Conservation (phyloP, 1,284 basidiomycete species). For the Tausonia pullulans region DNA sequence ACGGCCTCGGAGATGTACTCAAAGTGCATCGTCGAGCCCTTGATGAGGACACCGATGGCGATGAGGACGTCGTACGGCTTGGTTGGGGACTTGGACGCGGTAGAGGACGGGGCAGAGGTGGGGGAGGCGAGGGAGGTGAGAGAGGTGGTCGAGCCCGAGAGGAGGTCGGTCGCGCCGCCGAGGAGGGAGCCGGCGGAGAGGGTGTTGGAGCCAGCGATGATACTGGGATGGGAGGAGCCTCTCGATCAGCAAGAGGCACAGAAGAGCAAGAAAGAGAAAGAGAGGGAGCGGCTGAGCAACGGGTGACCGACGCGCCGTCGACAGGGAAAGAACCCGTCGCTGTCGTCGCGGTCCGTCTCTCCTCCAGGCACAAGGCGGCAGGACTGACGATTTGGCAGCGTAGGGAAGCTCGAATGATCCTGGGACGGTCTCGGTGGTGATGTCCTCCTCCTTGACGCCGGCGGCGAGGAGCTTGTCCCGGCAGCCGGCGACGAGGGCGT, state of each 20-base stretch:
- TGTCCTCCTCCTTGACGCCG: slow-evolving; percentile 82
- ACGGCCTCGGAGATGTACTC: slow-evolving; percentile 96
- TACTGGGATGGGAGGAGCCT: slow-evolving; percentile 18
- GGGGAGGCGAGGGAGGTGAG: slow-evolving; percentile 27
- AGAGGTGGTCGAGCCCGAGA: slow-evolving; percentile 43
- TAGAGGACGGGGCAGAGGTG: slow-evolving; percentile 34
- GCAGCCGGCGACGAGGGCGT: slow-evolving; percentile 66
- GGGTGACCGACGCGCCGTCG: neutral
- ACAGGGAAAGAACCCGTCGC: neutral
- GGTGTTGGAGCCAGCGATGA: slow-evolving; percentile 35
- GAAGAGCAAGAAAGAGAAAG: neutral
- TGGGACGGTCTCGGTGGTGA: slow-evolving; percentile 81
- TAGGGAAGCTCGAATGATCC: slow-evolving; percentile 90
- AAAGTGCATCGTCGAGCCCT: slow-evolving; percentile 94
- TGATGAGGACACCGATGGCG: slow-evolving; percentile 94
- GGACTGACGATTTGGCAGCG: slow-evolving; percentile 56
- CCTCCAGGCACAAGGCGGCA: neutral
- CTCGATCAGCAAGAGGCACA: neutral
- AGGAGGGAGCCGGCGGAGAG: slow-evolving; percentile 34
- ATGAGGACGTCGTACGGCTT: slow-evolving; percentile 87
- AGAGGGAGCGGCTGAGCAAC: neutral
- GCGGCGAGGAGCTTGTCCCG: slow-evolving; percentile 63
- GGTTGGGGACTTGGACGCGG: slow-evolving; percentile 30
- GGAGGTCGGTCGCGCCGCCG: slow-evolving; percentile 56
- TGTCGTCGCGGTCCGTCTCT: neutral